These are phyloP conservation scores for Tuber brumale DNA, from an alignment of 495 filamentous ascomycete species.

Conservation along the genomic window DNA sequence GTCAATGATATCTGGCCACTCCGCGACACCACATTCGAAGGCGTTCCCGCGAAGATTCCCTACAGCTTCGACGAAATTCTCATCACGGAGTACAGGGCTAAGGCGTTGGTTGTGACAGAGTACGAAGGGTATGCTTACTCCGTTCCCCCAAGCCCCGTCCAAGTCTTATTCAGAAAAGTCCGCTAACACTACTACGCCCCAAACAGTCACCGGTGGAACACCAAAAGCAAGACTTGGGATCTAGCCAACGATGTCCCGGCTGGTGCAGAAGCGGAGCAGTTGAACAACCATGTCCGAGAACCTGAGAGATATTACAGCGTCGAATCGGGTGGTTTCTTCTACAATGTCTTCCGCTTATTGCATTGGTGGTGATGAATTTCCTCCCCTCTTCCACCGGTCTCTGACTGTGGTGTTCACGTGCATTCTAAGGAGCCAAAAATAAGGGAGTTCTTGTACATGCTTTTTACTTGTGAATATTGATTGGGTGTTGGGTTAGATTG, in stretches of 20 bases:
- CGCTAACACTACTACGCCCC: neutral
- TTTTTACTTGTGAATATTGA: constrained; percentile 41
- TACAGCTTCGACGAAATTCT: constrained; percentile 67
- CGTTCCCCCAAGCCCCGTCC: neutral
- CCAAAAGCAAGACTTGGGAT: constrained; percentile 37
- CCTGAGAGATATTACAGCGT: constrained; percentile 37
- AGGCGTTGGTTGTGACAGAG: constrained; percentile 56
- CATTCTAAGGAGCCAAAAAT: constrained; percentile 6
- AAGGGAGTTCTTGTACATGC: constrained; percentile 13
- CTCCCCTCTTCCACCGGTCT: neutral
- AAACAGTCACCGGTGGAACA: constrained; percentile 38
- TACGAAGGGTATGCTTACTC: constrained; percentile 55
- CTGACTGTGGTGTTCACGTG: neutral
- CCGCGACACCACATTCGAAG: constrained; percentile 71
- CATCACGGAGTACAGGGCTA: constrained; percentile 64
- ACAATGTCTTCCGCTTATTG: constrained; percentile 36
- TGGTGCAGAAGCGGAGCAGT: constrained; percentile 9
- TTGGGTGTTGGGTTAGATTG: constrained; percentile 39
- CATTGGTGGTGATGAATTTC: constrained; percentile 37
- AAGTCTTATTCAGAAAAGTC: neutral
- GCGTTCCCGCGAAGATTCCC: constrained; percentile 65
- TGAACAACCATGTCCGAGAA: constrained; percentile 25
- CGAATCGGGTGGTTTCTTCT: constrained; percentile 36
- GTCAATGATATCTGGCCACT: constrained; percentile 71
- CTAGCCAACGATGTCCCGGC: constrained; percentile 30